phyloP scores from a whole-genome alignment of 2,329 filamentous ascomycete species.

The Leptodontidium sp. region DNA sequence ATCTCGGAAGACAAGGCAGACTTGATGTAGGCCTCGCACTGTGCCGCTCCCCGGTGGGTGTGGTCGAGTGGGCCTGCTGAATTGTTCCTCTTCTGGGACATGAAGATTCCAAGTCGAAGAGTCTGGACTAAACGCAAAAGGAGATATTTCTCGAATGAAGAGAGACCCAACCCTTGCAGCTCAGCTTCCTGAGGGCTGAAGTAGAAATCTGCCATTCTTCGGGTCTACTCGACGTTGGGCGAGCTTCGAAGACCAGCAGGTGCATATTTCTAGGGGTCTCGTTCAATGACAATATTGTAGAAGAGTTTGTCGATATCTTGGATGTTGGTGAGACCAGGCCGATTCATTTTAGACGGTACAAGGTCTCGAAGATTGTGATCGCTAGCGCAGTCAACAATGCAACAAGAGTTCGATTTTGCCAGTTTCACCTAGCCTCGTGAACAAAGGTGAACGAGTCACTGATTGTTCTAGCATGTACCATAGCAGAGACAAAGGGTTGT shows the following conservation, averaged over 20 bases:
- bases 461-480: no score
- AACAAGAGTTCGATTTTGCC: background rate
- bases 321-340: no score
- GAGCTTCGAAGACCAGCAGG: no score
- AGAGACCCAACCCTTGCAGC: background rate
- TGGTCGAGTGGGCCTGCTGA: background rate
- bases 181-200: background rate
- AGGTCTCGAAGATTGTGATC: no score
- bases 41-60: background rate
- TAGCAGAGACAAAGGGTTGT: no score
- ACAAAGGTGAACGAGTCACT: no score
- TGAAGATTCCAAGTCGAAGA: background rate
- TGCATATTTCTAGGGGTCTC: no score
- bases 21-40: constrained; percentile 4
- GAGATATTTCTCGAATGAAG: background rate
- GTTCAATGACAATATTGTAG: no score
- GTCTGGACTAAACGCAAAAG: background rate
- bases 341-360: no score
- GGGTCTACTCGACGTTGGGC: background rate
- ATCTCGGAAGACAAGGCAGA: constrained; percentile 10
- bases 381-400: background rate
- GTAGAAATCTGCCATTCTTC: background rate
- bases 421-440: background rate
- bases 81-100: background rate
- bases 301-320: no score